These are phyloP conservation scores for Phytophthora idaei DNA, from an alignment of 352 stramenopile genomes.

Conservation along the genomic window DNA sequence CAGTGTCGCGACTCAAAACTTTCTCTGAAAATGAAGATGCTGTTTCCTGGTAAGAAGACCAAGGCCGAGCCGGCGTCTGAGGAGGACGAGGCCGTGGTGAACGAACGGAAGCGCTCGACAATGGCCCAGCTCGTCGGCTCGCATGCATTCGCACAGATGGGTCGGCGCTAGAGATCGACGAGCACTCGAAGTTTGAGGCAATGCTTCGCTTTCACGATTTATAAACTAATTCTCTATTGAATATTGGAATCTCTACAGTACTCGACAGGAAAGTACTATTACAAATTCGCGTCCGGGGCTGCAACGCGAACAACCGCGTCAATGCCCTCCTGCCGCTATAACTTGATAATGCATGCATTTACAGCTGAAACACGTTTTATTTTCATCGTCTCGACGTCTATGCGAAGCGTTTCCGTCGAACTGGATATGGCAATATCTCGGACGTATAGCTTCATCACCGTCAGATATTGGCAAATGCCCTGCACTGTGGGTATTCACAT, in stretches of 20 bases:
- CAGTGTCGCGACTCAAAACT: slow-evolving; percentile 21
- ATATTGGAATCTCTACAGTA: neutral
- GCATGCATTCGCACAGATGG: slow-evolving; percentile 22
- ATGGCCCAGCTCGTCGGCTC: slow-evolving; percentile 20
- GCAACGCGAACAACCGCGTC: too few species aligned
- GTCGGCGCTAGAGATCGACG: slow-evolving; percentile 18
- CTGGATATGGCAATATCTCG: too few species aligned
- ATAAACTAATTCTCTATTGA: neutral
- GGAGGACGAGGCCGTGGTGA: slow-evolving; percentile 2
- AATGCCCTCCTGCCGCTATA: too few species aligned
- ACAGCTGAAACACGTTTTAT: too few species aligned
- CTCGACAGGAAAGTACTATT: neutral
- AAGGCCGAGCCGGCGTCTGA: slow-evolving; percentile 1
- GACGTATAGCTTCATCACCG: too few species aligned
- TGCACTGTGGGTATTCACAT: too few species aligned
- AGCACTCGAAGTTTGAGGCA: too few species aligned
- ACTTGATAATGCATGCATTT: too few species aligned
- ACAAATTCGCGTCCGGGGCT: neutral
- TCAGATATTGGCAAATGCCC: too few species aligned
- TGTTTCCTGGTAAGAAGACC: slow-evolving; percentile 17
- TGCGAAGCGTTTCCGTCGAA: too few species aligned
- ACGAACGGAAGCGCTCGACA: slow-evolving; percentile 28
- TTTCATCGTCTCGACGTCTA: too few species aligned
- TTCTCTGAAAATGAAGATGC: slow-evolving; percentile 25
- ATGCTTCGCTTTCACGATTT: neutral